These are phyloP conservation scores for Bipolaris victoriae DNA, from an alignment of 2,329 filamentous ascomycete genomes.

Conservation along the genomic window DNA sequence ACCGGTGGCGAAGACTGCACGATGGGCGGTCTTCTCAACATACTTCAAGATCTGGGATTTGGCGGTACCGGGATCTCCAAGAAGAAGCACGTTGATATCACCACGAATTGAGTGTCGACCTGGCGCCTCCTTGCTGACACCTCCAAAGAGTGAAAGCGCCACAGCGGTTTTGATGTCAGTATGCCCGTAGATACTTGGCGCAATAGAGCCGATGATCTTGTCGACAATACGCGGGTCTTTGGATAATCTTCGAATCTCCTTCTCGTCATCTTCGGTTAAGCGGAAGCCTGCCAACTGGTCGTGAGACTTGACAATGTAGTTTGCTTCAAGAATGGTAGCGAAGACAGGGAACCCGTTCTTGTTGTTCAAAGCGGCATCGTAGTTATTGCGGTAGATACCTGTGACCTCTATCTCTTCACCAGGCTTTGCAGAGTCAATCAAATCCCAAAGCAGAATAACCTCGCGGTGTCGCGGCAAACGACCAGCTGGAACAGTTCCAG, in stretches of 20 bases:
- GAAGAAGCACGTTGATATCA: constrained; percentile 95
- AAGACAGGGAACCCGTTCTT: constrained; percentile 99
- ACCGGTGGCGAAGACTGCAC: constrained; percentile 95
- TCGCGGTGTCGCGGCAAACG: constrained; percentile 92
- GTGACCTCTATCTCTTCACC: constrained; percentile 98
- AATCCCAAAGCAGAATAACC: constrained; percentile 93
- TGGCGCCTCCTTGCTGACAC: constrained; percentile 88
- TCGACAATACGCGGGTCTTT: constrained; percentile 91
- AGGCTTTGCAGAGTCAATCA: constrained; percentile 95
- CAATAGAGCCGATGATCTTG: constrained; percentile 90
- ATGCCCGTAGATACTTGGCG: constrained; percentile 96
- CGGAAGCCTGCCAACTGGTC: constrained; percentile 97
- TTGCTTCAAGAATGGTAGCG: constrained; percentile 95
- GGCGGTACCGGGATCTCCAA: constrained; percentile 96
- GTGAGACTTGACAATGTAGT: constrained; percentile 95
- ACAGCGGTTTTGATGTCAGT: constrained; percentile 97
- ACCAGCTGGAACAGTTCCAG: constrained; percentile 93
- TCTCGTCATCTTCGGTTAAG: constrained; percentile 93
- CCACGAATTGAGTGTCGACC: constrained; percentile 91
- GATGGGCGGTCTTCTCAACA: constrained; percentile 94
- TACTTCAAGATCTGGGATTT: constrained; percentile 99
- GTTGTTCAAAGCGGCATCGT: constrained; percentile 96
- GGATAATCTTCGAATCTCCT: constrained; percentile 83
- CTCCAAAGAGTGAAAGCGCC: constrained; percentile 90
- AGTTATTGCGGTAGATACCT: constrained; percentile 97